Evolutionary conservation across 1,139 yeast species (phyloP), one percentile per base, ranked within the genome.

Genomic region (Oligophagozyma castellii): DNA sequence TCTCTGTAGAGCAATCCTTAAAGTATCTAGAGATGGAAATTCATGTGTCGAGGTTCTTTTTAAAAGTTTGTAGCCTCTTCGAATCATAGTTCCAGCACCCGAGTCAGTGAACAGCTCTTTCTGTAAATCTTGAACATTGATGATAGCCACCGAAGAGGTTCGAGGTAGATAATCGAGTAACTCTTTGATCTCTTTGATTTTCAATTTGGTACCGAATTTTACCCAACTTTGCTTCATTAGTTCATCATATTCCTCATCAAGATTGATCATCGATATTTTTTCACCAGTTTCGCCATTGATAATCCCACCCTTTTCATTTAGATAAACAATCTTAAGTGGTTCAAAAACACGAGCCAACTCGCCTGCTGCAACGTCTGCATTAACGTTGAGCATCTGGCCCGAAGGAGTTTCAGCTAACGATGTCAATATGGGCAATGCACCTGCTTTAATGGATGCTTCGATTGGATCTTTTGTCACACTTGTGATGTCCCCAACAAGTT

Each of bases 331-430:
- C 58, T 89, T 89, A 53, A 89, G 70, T 11, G 99, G 99, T 58
- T 89, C 95, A 44, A 89, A 80, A 35, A 81, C 95, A 53, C 96
- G 72, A 14, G 98, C 96, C 42, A 89, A 69, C 58, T 89, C 96
- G 44, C 95, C 93, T 28, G 99, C 99, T 25, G 98, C 98, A 31
- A 89, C 95, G 52, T 89, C 99, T 5, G 99, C 99, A 54, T 89
- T 89, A 37, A 89, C 98, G 49, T 89, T 89, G 53, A 89, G 68
- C 55, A 89, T 78, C 61, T 89, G 99, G 16, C 99, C 98, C 4
- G 92, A 81, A 12, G 92, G 69, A 16, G 96, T 89, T 59, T 89
- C 98, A 8, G 98, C 98, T 46, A 89, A 61, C 1, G 96, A 86
- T 2, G 99, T 92, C 53, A 89, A 69, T 42, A 89, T 86, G 16